Conservation (phyloP, 1,139 yeast genomes). For the Sugiyamaella novakii region DNA sequence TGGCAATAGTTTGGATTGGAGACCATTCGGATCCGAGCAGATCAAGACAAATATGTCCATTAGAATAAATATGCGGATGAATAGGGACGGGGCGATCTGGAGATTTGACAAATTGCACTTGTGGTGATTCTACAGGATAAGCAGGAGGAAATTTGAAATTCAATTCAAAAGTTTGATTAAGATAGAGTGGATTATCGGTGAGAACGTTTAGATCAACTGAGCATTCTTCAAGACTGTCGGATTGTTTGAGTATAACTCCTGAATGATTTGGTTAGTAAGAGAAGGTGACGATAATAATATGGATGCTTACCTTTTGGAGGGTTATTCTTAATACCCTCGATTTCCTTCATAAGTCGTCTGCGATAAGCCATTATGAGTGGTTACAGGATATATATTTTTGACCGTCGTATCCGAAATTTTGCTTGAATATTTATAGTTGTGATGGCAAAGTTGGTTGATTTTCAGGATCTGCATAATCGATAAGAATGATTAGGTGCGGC, state of each 20-base stretch:
- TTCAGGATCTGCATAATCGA: slow-evolving; percentile 5
- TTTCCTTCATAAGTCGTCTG: slow-evolving; percentile 51
- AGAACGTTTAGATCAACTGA: slow-evolving; percentile 42
- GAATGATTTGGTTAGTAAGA: background rate
- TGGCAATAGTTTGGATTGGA: slow-evolving; percentile 62
- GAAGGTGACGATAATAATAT: background rate
- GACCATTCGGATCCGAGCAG: slow-evolving; percentile 69
- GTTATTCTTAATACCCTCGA: slow-evolving; percentile 36
- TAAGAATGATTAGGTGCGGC: slow-evolving; percentile 3
- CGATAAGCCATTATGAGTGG: slow-evolving; percentile 39
- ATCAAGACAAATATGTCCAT: slow-evolving; percentile 67
- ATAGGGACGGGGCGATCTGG: slow-evolving; percentile 50
- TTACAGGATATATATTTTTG: too few relatives aligned
- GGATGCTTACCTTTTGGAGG: slow-evolving; percentile 36
- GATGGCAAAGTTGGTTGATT: too few relatives aligned
- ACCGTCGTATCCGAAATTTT: too few relatives aligned
- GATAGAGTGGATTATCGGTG: slow-evolving; percentile 42
- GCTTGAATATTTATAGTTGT: too few relatives aligned
- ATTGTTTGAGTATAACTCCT: slow-evolving; percentile 37
- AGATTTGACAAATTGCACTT: slow-evolving; percentile 51
- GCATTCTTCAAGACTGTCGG: slow-evolving; percentile 39
- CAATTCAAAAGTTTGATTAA: slow-evolving; percentile 43
- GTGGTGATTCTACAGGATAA: slow-evolving; percentile 69
- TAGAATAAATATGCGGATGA: slow-evolving; percentile 73
- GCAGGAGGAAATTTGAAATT: slow-evolving; percentile 49